Base-by-base conservation (phyloP, 2,329 filamentous ascomycete genomes). In the Alternaria alternata region DNA sequence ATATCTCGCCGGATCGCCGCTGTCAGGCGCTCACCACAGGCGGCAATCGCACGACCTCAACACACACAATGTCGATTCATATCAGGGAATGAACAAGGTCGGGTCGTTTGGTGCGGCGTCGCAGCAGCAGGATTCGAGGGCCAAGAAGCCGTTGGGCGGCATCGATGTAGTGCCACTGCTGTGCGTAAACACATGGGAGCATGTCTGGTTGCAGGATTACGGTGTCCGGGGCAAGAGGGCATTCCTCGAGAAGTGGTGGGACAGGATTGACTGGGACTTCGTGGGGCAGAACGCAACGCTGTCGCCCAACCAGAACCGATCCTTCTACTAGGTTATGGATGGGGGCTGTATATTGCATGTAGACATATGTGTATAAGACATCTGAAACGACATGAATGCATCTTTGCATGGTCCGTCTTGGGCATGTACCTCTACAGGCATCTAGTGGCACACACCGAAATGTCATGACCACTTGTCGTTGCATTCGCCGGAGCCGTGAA, bases 151-250 rank as follows among this genome's bases (percentile, higher is more conserved):
- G 5, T 88, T 90, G 2, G 91, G 90, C 39, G 89, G 89, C 59
- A 85, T 88, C 65, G 85, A 90, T 49, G 79, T 94, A 34, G 84
- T 88, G 57, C 94, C 94, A 12, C 84, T 98, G 62, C 82, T 99
- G 70, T 97, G 94, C 77, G 86, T 98, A 61, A 98, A 93, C 81
- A 97, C 93, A 5, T 99, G 95, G 95, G 90, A 98, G 83, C 95
- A 98, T 80, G 89, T 91, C 8, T 99, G 91, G 88, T 81, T 98
- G 77, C 86, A 87, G 56, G 93, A 98, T 78, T 97, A 91, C 79
- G 90, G 90, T 5, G 78, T 89, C 57, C 84, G 83, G 44, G 93
- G 92, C 51, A 99, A 97, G 87, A 83, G 84, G 54, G 80, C 83
- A 53, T 99, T 88, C 78, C 84, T 94, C 54, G 86, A 91, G 75